Percentiles rank a stretch among this genome's conserved stretches.
Evolutionary conservation across 768 basidiomycete genomes (phyloP).

Genomic region (Boletus pseudopeckii): DNA sequence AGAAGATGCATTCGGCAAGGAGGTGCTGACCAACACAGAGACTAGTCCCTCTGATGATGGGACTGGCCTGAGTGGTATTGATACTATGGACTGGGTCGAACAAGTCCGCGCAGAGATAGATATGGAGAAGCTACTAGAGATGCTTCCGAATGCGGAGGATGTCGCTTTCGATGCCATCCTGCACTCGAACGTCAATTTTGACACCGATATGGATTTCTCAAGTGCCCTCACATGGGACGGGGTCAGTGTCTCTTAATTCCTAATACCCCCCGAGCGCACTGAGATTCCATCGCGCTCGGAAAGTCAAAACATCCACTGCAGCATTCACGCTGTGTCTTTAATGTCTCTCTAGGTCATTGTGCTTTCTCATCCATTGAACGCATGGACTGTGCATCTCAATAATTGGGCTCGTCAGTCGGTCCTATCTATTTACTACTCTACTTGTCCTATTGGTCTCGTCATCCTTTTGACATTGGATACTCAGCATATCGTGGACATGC

Average conservation of each 20-base stretch:
- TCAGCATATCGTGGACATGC: not conserved
- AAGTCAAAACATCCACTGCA: conserved; percentile 14
- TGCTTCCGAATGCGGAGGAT: conserved; percentile 40
- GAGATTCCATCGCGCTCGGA: conserved; percentile 8
- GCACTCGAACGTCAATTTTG: conserved; percentile 14
- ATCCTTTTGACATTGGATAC: conserved; percentile 1
- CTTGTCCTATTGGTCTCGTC: conserved; percentile 22
- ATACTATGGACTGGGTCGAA: conserved; percentile 27
- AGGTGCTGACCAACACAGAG: conserved; percentile 22
- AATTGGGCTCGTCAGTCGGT: conserved; percentile 12
- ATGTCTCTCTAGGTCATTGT: conserved; percentile 9
- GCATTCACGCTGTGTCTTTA: conserved; percentile 4
- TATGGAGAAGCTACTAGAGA: conserved; percentile 59
- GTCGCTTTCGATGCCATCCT: conserved; percentile 23
- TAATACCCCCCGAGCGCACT: not conserved
- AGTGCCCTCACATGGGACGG: conserved; percentile 28
- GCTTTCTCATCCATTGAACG: conserved; percentile 14
- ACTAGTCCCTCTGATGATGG: conserved; percentile 6
- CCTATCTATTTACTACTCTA: conserved; percentile 29
- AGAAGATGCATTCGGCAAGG: conserved; percentile 28
- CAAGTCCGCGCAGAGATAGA: conserved; percentile 43
- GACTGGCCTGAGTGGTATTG: conserved; percentile 17
- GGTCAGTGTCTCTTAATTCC: conserved; percentile 26
- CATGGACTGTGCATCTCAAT: conserved; percentile 16
- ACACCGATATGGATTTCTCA: conserved; percentile 29